Evolutionary conservation across 495 filamentous ascomycete genomes (phyloP), one percentile per base, ranked within the genome.

Genomic region (Pseudomonodictys pantanalensis): DNA sequence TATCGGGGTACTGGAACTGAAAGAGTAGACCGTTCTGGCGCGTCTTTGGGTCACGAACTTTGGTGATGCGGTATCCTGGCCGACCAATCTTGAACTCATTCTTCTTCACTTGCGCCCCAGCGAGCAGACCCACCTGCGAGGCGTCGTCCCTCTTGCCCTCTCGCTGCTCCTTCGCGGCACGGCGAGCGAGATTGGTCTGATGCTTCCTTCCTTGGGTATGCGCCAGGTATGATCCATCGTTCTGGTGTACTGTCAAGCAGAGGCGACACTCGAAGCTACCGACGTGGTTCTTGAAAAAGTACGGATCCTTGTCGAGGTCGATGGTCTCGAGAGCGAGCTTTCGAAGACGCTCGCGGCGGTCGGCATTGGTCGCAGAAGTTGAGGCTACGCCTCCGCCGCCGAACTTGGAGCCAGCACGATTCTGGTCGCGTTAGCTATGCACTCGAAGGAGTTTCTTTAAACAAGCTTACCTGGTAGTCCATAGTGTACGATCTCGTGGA

Each of bases 281-380:
- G 63, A 97, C 90, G 69, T 99, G 93, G 78, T 99, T 99, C 71
- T 95, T 96, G 88, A 99, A 97, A 82, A 99, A 96, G 81, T 97
- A 99, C 0, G 93, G 93, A 77, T 99, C 93, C 76, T 97, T 97
- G 72, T 97, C 95, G 43, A 99, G 86, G 75, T 99, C 95, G 79
- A 99, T 99, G 18, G 89, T 91, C 77, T 99, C 93, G 62, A 99
- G 88, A 11, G 93, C 93, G 68, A 99, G 90, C 77, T 96, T 96
- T 71, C 93, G 92, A 20, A 97, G 86, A 52, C 95, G 91, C 74
- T 97, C 95, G 65, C 93, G 89, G 35, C 93, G 89, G 79, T 99
- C 93, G 50, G 95, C 92, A 73, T 97, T 99, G 42, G 91, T 92
- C 53, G 90, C 87, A 68, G 86, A 90, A 72, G 91, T 85, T 6